A percentile compares a stretch with the other conserved stretches of the same genome.
These are phyloP conservation scores for Logfia minima DNA, from an alignment of 129 eudicot species.

Conservation along the genomic window DNA sequence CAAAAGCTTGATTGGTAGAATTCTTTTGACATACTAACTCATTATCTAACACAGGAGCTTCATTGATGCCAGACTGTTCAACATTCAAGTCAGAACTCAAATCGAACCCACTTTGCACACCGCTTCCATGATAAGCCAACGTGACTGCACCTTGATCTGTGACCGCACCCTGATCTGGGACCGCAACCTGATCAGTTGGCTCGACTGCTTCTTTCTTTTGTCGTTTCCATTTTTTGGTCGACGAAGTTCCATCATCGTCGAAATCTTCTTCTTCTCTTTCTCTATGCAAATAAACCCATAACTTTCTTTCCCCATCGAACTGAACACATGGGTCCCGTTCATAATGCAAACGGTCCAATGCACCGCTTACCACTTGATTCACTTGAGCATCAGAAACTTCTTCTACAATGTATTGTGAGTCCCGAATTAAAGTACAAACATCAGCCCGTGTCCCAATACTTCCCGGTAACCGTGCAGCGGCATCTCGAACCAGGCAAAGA, in stretches of 20 bases:
- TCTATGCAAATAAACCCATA: slow-evolving; percentile 95
- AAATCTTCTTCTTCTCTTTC: slow-evolving; percentile 98
- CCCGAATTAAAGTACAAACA: slow-evolving; percentile 91
- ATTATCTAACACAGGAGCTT: slow-evolving; percentile 25
- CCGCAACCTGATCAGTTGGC: slow-evolving; percentile 47
- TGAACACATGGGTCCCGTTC: slow-evolving; percentile 98
- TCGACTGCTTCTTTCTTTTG: slow-evolving; percentile 82
- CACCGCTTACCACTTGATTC: slow-evolving; percentile 96
- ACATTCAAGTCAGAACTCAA: slow-evolving; percentile 53
- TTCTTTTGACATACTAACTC: slow-evolving; percentile 48
- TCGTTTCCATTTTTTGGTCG: slow-evolving; percentile 98
- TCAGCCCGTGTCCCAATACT: slow-evolving; percentile 96
- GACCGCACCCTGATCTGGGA: slow-evolving; percentile 32
- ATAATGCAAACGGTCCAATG: slow-evolving; percentile 93
- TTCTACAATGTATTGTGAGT: slow-evolving; percentile 90
- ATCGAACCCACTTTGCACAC: slow-evolving; percentile 59
- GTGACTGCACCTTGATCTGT: slow-evolving; percentile 51
- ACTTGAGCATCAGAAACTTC: slow-evolving; percentile 88
- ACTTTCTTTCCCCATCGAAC: slow-evolving; percentile 81
- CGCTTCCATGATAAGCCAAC: slow-evolving; percentile 47
- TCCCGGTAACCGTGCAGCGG: slow-evolving; percentile 96
- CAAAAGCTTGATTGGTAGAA: slow-evolving; percentile 55
- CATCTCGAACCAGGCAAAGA: slow-evolving; percentile 92
- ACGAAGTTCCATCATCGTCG: slow-evolving; percentile 96
- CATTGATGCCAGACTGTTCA: slow-evolving; percentile 44